Base-by-base conservation (phyloP, 1,284 basidiomycete genomes). In the Apiotrichum veenhuisii region DNA sequence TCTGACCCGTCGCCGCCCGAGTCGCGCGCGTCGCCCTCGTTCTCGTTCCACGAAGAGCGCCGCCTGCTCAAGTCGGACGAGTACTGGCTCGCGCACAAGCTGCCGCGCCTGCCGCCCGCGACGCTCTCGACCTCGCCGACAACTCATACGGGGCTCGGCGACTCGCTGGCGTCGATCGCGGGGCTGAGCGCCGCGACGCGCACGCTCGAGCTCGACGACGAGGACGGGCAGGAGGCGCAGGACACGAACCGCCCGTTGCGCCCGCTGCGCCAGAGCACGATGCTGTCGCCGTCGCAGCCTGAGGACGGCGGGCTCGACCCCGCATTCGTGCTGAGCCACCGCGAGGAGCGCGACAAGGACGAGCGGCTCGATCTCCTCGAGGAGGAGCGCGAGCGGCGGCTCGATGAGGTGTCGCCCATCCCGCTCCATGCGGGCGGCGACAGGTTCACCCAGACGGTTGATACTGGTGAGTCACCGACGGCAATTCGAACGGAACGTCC, bases 31-130 rank as follows among this genome's bases (percentile, higher is more conserved):
- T 76, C 74, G 11, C 75, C 76, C n/a, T 70, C 73, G 1, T 77
- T 77, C 60, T 70, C 73, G 44, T 77, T 77, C 51, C 76, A 77
- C 59, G 71, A 76, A 55, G 71, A 76, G 47, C 61, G 70, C 15
- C 62, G 75, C 38, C 59, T 75, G 18, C 72, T 73, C 53, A 64
- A 73, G 53, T 65, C 72, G 52, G 75, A 76, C 62, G 74, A 75
- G 58, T 73, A 74, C 37, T 77, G 72, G 66, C 60, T 77, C 23
- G 70, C 74, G 0, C 75, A 77, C 61, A 68, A 73, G 53, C 61
- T 75, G 18, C 63, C 72, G 23, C 65, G 73, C 43, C 65, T 74
- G 0, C 73, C 71, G 3, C 73, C 72, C 11, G 49, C 70, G 2
- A 54, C 63, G 26, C 43, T 71, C 25, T 50, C 65, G 25, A 55